phyloP scores from a whole-genome alignment of 306 rosid species.

The Parietaria judaica region DNA sequence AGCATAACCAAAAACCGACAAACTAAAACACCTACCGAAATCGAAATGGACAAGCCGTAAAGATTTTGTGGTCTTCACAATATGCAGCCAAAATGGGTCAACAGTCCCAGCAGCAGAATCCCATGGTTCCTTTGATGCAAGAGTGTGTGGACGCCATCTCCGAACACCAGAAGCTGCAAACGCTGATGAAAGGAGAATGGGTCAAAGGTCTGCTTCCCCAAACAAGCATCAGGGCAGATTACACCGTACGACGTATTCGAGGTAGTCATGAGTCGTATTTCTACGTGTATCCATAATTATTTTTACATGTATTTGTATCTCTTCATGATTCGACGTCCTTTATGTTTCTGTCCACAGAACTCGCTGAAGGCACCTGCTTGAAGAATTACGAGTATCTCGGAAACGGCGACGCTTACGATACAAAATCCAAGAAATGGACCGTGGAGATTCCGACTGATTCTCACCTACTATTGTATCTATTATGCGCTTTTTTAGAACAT shows the following conservation, averaged over 20 bases:
- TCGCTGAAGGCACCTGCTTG: constrained; percentile 92
- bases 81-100: constrained; percentile 52
- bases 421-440: constrained; percentile 78
- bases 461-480: constrained; percentile 85
- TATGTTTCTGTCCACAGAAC: constrained; percentile 46
- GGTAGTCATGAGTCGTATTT: constrained; percentile 35
- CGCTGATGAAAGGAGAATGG: constrained; percentile 93
- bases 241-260: constrained; percentile 70
- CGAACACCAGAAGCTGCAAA: constrained; percentile 87
- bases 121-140: constrained; percentile 59
- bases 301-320: background rate
- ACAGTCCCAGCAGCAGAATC: constrained; percentile 60
- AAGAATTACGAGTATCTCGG: constrained; percentile 88
- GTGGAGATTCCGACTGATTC: constrained; percentile 87
- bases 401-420: constrained; percentile 75
- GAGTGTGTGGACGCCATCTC: constrained; percentile 74
- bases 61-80: background rate
- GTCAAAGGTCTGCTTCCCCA: constrained; percentile 89
- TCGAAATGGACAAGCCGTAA: too few relatives aligned
- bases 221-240: constrained; percentile 77
- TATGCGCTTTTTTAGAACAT: constrained; percentile 92
- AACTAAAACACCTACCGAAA: too few relatives aligned
- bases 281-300: background rate
- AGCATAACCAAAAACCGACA: too few relatives aligned
- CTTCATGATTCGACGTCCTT: background rate